Evolutionary conservation across 106 monocot genomes (phyloP), one percentile per base, ranked within the genome.

Genomic region (Ottelia alismoides): DNA sequence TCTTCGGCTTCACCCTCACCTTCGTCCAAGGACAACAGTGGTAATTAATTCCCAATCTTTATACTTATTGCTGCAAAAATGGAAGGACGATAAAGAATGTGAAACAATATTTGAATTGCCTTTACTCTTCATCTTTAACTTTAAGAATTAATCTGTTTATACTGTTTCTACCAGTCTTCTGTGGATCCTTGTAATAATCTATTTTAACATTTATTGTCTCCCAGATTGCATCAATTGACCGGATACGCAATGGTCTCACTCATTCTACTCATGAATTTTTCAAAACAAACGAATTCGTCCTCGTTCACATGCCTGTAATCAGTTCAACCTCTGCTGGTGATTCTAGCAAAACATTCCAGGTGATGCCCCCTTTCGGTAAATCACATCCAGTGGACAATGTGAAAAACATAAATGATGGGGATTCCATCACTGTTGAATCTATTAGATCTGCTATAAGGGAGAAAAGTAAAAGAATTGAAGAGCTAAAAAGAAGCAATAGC

Each of bases 301-400:
- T 80, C 43, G 87, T 84, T 14, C 76, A 87, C 18, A 87, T 73
- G 80, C 93, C 87, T 25, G 53, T 84, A 18, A 80, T 93, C 58
- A 87, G 77, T 17, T 66, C 72, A 10, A 70, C 70, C 7, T 27
- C 31, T 9, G 14, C 27, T 32, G 24, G 21, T 27, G 57, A 50
- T 40, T 23, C 25, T 7, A 9, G 3, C 48, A 64, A 74, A 43
- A 65, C 32, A 59, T 76, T 92, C 45, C 74, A 73, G 21, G 60
- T 83, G n/a, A 80, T 82, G 20, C 56, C 70, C 20, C 81, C 75
- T 52, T 29, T 74, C 25, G 56, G 28, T 57, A 52, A 55, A 62
- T 28, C 62, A 47, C 69, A 70, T 14, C 60, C 31, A 14, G 47
- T 0, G 1, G 30, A 31, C 11, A 63, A 69, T 21, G 49, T 11